These are phyloP conservation scores for Phytophthora chlamydospora DNA, from an alignment of 352 stramenopile species.

Conservation along the genomic window DNA sequence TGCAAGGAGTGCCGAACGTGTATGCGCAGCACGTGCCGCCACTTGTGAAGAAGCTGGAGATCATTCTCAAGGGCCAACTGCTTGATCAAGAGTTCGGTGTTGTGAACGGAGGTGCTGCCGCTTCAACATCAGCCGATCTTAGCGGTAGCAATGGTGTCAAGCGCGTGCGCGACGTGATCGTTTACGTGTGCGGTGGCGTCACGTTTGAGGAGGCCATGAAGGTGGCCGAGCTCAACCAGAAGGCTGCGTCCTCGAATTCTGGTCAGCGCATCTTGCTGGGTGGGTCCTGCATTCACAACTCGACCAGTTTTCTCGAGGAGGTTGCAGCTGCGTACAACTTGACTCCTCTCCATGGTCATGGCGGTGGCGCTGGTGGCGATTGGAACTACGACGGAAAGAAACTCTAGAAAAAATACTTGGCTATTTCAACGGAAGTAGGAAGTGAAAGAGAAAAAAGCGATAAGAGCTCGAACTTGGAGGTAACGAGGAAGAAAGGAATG, in stretches of 20 bases:
- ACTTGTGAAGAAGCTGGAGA: constrained; percentile 93
- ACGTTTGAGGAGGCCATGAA: constrained; percentile 99
- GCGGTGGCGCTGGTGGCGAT: constrained; percentile 11
- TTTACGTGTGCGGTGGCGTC: constrained; percentile 98
- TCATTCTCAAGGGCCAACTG: constrained; percentile 80
- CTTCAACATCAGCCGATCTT: constrained; percentile 29
- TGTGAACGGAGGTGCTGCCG: constrained; percentile 90
- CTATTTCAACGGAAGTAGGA: constrained; percentile 2
- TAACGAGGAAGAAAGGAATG: constrained; percentile 30
- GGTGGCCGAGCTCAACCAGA: constrained; percentile 96
- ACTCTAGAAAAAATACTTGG: constrained; percentile 28
- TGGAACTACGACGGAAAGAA: constrained; percentile 78
- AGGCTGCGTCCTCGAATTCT: constrained; percentile 56
- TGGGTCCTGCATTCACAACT: constrained; percentile 97
- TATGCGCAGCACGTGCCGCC: constrained; percentile 98
- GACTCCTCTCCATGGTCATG: constrained; percentile 16
- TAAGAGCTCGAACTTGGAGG: constrained; percentile 12
- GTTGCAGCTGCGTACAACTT: constrained; percentile 77
- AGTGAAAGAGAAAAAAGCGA: neutral
- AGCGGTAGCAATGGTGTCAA: constrained; percentile 95
- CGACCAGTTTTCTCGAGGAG: constrained; percentile 96
- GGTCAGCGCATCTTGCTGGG: constrained; percentile 94
- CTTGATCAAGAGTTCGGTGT: constrained; percentile 91
- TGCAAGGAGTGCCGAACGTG: constrained; percentile 97
- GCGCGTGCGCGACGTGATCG: constrained; percentile 96